Evolutionary conservation across 345 rosid species (phyloP).

Genomic region (Cardiospermum halicacabum): DNA sequence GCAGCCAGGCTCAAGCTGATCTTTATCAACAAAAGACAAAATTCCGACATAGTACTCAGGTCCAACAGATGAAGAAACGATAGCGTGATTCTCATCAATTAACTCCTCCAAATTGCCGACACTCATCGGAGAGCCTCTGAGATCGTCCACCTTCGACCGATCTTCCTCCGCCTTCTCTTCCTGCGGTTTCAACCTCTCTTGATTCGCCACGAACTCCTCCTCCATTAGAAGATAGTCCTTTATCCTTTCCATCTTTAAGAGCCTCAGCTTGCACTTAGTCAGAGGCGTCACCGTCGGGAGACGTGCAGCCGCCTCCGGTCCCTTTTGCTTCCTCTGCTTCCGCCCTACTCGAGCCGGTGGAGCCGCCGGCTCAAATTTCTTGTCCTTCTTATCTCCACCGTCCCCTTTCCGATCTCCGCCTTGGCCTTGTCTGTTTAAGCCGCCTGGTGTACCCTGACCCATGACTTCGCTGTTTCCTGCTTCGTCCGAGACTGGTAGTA

Average conservation of each 20-base stretch:
- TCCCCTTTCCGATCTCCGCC: constrained; percentile 73
- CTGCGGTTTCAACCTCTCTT: constrained; percentile 87
- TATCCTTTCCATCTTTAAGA: constrained; percentile 77
- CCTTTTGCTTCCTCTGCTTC: constrained; percentile 86
- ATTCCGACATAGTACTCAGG: constrained; percentile 95
- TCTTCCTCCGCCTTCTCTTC: constrained; percentile 98
- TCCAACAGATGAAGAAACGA: constrained; percentile 88
- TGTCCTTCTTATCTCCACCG: constrained; percentile 81
- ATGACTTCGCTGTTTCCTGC: constrained; percentile 25
- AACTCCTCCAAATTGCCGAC: constrained; percentile 91
- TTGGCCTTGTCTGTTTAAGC: constrained; percentile 58
- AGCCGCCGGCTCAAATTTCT: constrained; percentile 89
- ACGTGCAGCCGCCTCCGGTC: constrained; percentile 88
- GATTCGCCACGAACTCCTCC: constrained; percentile 92
- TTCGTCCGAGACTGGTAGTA: no score
- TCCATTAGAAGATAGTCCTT: constrained; percentile 93
- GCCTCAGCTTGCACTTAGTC: constrained; percentile 76
- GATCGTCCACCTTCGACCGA: constrained; percentile 84
- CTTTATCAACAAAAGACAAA: constrained; percentile 91
- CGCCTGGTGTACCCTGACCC: constrained; percentile 95
- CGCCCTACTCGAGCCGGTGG: constrained; percentile 93
- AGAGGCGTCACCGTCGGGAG: constrained; percentile 79
- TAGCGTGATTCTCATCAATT: constrained; percentile 97
- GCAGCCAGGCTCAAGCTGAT: constrained; percentile 97
- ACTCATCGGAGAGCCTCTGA: constrained; percentile 94